These are phyloP conservation scores for Aureobasidium zeae DNA, from an alignment of 2,329 filamentous ascomycete genomes.

Conservation along the genomic window DNA sequence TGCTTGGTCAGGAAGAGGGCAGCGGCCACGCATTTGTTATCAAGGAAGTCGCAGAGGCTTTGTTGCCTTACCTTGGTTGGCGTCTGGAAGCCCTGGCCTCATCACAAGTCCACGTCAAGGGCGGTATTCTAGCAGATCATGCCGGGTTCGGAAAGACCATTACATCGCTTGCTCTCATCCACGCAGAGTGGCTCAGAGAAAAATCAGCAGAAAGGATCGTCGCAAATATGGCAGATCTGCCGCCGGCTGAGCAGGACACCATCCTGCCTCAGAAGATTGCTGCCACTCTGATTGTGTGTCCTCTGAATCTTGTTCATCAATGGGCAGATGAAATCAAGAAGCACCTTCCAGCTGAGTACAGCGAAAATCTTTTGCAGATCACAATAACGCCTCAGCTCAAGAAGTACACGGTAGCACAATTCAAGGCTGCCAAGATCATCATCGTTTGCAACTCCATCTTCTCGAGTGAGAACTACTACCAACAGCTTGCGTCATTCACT, in stretches of 20 bases:
- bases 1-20: slow-evolving; percentile 45
- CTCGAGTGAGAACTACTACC: slow-evolving; percentile 39
- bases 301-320: slow-evolving; percentile 46
- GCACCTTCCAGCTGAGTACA: slow-evolving; percentile 34
- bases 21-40: slow-evolving; percentile 36
- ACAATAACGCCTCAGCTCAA: slow-evolving; percentile 32
- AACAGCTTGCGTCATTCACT: slow-evolving; percentile 41
- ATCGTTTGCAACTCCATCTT: slow-evolving; percentile 46
- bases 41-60: slow-evolving; percentile 49
- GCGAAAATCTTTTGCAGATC: slow-evolving; percentile 35
- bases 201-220: neutral
- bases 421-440: slow-evolving; percentile 45
- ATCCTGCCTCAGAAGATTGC: slow-evolving; percentile 35
- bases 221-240: neutral
- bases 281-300: slow-evolving; percentile 53
- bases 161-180: slow-evolving; percentile 48
- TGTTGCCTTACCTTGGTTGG: slow-evolving; percentile 40
- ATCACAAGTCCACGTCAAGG: slow-evolving; percentile 36
- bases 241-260: slow-evolving; percentile 15
- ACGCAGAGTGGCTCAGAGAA: slow-evolving; percentile 32
- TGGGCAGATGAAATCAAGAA: slow-evolving; percentile 49
- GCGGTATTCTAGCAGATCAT: slow-evolving; percentile 54
- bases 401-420: slow-evolving; percentile 34
- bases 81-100: slow-evolving; percentile 47
- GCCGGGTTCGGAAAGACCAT: slow-evolving; percentile 61